Evolutionary conservation across 176 grass and related monocot genomes (phyloP), one percentile per base, ranked within the genome.

Genomic region (Musa troglodytarum): DNA sequence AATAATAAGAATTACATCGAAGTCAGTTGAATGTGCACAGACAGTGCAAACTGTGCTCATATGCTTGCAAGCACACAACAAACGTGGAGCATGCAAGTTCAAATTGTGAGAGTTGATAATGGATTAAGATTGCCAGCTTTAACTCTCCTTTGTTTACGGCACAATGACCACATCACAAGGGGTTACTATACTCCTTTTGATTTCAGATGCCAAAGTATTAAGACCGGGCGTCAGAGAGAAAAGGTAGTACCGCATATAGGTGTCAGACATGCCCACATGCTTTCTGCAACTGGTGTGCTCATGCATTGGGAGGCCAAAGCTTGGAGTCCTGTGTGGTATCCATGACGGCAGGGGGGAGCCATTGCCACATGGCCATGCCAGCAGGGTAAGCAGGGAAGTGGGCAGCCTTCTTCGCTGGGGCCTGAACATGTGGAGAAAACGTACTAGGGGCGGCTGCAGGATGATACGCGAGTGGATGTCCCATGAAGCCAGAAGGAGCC

Each of bases 231-330:
- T 50, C 67, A 50, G 67, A 50, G 15, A 69, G 50, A n/a, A 69
- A 50, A n/a, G 50, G 19, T 68, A 11, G 34, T 43, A 43, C 34
- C 34, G 34, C 0, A 43, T 68, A 68, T 50, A 50, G 16, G 10
- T 50, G 67, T 69, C 67, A 29, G 24, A 2, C 19, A 9, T n/a
- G 4, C 8, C 8, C 67, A 50, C 76, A 71, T 29, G 20, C 50
- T 11, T 54, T 69, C 34, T 43, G 73, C 22, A 66, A 22, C 26
- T 49, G 25, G 63, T 28, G 8, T n/a, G 54, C 66, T 68, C 81
- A 96, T 63, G 92, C 92, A 87, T 96, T 91, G 2, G 92, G 92
- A 12, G 92, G 92, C 92, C 92, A 96, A 19, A 96, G 83, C 82
- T 89, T 96, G 61, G 88, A 79, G 73, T 96, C 92, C 58, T 96